phyloP scores from a whole-genome alignment of 352 stramenopile genomes.

The Globisporangium camurandrum region DNA sequence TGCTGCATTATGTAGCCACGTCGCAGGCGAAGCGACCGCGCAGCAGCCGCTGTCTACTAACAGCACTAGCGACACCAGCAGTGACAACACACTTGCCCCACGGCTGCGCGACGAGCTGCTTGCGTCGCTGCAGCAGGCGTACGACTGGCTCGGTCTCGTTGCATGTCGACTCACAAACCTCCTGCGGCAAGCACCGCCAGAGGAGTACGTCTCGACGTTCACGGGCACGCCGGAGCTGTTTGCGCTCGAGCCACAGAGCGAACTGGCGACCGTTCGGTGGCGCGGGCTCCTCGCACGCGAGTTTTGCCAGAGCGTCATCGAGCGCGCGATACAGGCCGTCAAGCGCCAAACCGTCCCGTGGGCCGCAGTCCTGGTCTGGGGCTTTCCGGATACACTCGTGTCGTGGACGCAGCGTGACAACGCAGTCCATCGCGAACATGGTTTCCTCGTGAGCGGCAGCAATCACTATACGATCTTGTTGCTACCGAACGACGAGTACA shows the following conservation, averaged over 20 bases:
- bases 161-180: slow-evolving; percentile 50
- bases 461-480: slow-evolving; percentile 75
- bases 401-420: slow-evolving; percentile 47
- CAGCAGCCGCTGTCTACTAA: slow-evolving; percentile 5
- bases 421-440: slow-evolving; percentile 47
- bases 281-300: slow-evolving; percentile 53
- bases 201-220: slow-evolving; percentile 81
- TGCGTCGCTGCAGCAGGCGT: slow-evolving; percentile 35
- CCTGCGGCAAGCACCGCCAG: slow-evolving; percentile 35
- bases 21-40: slow-evolving; percentile 4
- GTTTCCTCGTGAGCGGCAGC: slow-evolving; percentile 62
- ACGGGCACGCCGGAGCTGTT: slow-evolving; percentile 32
- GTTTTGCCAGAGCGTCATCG: slow-evolving; percentile 44
- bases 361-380: slow-evolving; percentile 73
- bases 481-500: slow-evolving; percentile 66
- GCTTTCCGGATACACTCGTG: slow-evolving; percentile 61
- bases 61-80: slow-evolving; percentile 3
- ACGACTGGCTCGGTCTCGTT: slow-evolving; percentile 76
- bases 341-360: slow-evolving; percentile 44
- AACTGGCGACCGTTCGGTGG: slow-evolving; percentile 60
- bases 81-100: neutral
- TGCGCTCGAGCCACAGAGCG: slow-evolving; percentile 19
- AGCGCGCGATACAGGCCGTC: slow-evolving; percentile 41
- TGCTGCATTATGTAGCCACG: slow-evolving; percentile 21
- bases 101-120: slow-evolving; percentile 19